Evolutionary conservation across 1,284 basidiomycete species (phyloP).

Genomic region (Cryptococcus hybrid): DNA sequence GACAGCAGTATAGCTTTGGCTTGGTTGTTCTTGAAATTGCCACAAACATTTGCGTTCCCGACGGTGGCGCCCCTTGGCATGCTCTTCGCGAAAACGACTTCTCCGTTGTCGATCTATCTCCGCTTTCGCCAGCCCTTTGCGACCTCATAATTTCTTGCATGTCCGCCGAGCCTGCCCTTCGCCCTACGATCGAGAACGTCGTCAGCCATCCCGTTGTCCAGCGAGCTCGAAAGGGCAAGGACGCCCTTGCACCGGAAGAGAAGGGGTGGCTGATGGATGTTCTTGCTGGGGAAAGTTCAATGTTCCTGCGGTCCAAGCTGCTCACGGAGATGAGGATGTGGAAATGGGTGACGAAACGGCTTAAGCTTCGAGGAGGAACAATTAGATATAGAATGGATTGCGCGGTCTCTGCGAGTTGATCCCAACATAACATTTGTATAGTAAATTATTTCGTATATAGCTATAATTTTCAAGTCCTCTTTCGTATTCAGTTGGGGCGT

Average conservation of each 20-base stretch:
- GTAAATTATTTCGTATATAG: neutral
- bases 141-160: constrained; percentile 74
- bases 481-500: neutral
- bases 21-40: constrained; percentile 94
- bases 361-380: neutral
- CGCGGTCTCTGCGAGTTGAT: neutral
- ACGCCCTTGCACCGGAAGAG: constrained; percentile 47
- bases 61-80: constrained; percentile 93
- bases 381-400: neutral
- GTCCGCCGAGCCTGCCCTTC: constrained; percentile 63
- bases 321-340: constrained; percentile 10
- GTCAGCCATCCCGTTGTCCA: constrained; percentile 66
- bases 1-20: constrained; percentile 65
- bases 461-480: neutral
- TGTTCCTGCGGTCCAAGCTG: neutral
- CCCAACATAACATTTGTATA: neutral
- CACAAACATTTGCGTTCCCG: constrained; percentile 93
- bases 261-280: constrained; percentile 40
- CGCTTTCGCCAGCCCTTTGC: constrained; percentile 69
- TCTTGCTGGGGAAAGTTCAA: constrained; percentile 30
- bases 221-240: constrained; percentile 59
- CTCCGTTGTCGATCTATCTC: constrained; percentile 72
- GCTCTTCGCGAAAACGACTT: constrained; percentile 90
- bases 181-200: constrained; percentile 63
- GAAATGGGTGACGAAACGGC: constrained; percentile 11